A percentile compares a stretch with the other conserved stretches of the same genome.
Conservation (phyloP, 2,329 filamentous ascomycete genomes). For the Bipolaris oryzae region DNA sequence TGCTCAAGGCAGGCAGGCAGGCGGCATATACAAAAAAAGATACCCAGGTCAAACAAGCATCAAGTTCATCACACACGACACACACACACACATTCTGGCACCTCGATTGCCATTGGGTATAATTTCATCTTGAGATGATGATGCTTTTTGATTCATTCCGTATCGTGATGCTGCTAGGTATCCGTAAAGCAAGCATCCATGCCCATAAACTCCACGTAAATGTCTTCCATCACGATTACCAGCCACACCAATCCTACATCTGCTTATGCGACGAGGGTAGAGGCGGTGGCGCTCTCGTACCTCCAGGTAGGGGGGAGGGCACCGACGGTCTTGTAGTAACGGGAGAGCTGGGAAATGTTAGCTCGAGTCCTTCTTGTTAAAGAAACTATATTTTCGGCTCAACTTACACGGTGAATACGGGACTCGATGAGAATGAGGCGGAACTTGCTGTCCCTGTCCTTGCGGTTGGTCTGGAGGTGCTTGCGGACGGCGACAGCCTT, state of each 20-base stretch:
- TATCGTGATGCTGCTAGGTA: constrained; percentile 43
- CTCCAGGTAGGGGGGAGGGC: constrained; percentile 90
- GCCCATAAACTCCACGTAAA: constrained; percentile 45
- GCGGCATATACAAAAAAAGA: constrained; percentile 17
- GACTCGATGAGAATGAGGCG: constrained; percentile 99
- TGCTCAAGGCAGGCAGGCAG: constrained; percentile 6
- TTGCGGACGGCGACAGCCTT: constrained; percentile 94
- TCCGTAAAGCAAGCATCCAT: constrained; percentile 46
- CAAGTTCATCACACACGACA: constrained; percentile 7
- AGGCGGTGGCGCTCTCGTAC: constrained; percentile 96
- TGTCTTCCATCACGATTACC: constrained; percentile 33
- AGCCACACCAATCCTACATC: constrained; percentile 38
- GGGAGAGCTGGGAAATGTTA: constrained; percentile 66
- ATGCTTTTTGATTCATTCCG: constrained; percentile 49
- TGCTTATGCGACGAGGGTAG: constrained; percentile 50
- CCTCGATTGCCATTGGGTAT: constrained; percentile 24
- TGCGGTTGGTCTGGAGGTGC: constrained; percentile 99
- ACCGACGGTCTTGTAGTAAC: constrained; percentile 98
- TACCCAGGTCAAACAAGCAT: constrained; percentile 28
- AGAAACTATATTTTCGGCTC: not conserved
- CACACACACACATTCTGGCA: constrained; percentile 7
- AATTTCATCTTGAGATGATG: constrained; percentile 32
- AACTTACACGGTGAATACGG: constrained; percentile 83
- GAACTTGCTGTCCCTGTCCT: constrained; percentile 99
- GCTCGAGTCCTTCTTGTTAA: not conserved